phyloP scores from a whole-genome alignment of 2,329 filamentous ascomycete species.

The Elsinoe fawcettii region DNA sequence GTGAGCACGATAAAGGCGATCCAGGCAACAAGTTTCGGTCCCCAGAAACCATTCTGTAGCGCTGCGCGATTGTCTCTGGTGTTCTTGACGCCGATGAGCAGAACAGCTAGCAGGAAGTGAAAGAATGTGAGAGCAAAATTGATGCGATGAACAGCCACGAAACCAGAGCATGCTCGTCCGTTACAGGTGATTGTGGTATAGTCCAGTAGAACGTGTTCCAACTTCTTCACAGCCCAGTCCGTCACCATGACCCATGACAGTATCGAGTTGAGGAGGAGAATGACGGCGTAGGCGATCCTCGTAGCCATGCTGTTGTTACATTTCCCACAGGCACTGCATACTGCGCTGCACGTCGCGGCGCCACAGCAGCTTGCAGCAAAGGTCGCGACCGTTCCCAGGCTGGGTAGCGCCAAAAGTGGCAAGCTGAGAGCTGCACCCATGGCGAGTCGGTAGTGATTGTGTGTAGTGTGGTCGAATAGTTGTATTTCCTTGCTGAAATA shows the following conservation, averaged over 20 bases:
- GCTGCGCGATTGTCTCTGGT: constrained; percentile 81
- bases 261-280: constrained; percentile 94
- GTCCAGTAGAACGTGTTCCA: constrained; percentile 84
- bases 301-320: constrained; percentile 97
- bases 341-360: constrained; percentile 89
- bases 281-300: constrained; percentile 74
- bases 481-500: too few species aligned
- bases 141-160: constrained; percentile 93
- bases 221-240: constrained; percentile 93
- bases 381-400: constrained; percentile 72
- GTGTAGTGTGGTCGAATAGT: too few species aligned
- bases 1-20: constrained; percentile 77
- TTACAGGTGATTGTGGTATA: constrained; percentile 94
- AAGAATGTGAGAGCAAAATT: constrained; percentile 96
- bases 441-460: constrained; percentile 19
- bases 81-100: constrained; percentile 78
- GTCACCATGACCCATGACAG: constrained; percentile 99
- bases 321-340: constrained; percentile 92
- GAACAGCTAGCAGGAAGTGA: constrained; percentile 75
- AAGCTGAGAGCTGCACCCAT: constrained; percentile 93
- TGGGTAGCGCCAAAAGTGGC: constrained; percentile 80
- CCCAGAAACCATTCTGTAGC: constrained; percentile 98
- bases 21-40: constrained; percentile 89
- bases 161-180: constrained; percentile 85
- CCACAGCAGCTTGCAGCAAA: constrained; percentile 88